Conservation (phyloP, 495 filamentous ascomycete species). For the Aspergillus kassunensis region DNA sequence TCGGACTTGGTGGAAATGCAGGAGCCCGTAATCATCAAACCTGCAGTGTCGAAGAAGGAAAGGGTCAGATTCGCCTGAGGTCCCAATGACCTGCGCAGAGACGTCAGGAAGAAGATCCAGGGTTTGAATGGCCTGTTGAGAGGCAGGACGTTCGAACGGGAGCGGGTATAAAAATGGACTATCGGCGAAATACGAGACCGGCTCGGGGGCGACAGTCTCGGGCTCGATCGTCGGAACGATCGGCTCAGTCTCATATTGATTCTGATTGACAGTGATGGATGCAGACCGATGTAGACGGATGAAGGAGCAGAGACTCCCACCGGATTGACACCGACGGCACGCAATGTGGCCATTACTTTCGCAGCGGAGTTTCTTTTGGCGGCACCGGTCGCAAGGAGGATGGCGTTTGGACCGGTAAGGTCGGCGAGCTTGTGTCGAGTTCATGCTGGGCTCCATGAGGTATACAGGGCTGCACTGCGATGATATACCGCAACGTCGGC, state of each 20-base stretch:
- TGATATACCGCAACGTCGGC: too few species aligned
- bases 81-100: conserved; percentile 32
- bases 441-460: neutral
- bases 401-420: conserved; percentile 39
- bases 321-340: conserved; percentile 30
- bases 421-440: conserved; percentile 14
- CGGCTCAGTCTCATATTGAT: neutral
- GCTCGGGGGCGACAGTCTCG: conserved; percentile 12
- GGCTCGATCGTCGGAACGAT: conserved; percentile 11
- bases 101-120: conserved; percentile 32
- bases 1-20: conserved; percentile 31
- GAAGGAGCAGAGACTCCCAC: conserved; percentile 28
- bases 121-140: conserved; percentile 29
- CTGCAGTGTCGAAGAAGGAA: conserved; percentile 36
- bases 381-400: conserved; percentile 37
- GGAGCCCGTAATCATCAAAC: conserved; percentile 34
- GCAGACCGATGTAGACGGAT: conserved; percentile 26
- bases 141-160: conserved; percentile 11
- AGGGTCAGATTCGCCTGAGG: conserved; percentile 36
- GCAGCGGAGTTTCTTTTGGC: conserved; percentile 34
- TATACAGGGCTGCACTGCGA: neutral
- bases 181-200: conserved; percentile 4
- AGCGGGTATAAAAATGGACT: conserved; percentile 6
- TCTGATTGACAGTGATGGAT: neutral
- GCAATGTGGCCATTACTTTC: conserved; percentile 24